Evolutionary conservation across 768 basidiomycete genomes (phyloP).

Genomic region (Leccinum imitatum): DNA sequence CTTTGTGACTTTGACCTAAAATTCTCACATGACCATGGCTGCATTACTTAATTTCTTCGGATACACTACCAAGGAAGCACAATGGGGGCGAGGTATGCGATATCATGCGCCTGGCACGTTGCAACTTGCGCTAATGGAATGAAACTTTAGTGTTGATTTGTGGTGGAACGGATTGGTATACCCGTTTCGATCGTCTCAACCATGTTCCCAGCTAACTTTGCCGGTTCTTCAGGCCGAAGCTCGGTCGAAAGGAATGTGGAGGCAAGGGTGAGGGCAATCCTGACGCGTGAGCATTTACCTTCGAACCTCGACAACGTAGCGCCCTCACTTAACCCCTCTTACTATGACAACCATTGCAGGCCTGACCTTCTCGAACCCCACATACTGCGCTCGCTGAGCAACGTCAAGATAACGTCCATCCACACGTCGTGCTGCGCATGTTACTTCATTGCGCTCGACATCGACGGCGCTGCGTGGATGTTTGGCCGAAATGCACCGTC

Average conservation of each 20-base stretch:
- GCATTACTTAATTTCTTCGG: conserved; percentile 21
- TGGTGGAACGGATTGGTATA: conserved; percentile 88
- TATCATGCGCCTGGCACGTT: conserved; percentile 10
- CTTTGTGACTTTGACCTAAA: conserved; percentile 22
- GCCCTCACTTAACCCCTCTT: conserved; percentile 1
- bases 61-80: conserved; percentile 29
- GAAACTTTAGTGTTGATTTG: conserved; percentile 66
- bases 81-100: conserved; percentile 45
- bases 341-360: conserved; percentile 36
- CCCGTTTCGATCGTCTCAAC: background rate
- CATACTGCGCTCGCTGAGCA: conserved; percentile 84
- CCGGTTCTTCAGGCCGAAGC: conserved; percentile 55
- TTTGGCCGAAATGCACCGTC: conserved; percentile 82
- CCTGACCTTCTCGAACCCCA: conserved; percentile 87
- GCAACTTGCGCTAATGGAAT: conserved; percentile 15
- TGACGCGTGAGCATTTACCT: conserved; percentile 29
- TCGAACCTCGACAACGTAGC: conserved; percentile 2
- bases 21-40: conserved; percentile 32
- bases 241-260: conserved; percentile 72
- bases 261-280: conserved; percentile 44
- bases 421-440: conserved; percentile 77
- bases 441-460: conserved; percentile 73
- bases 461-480: conserved; percentile 81
- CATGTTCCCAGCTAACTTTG: conserved; percentile 9
- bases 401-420: conserved; percentile 69